These are phyloP conservation scores for Sarocladiaceae sp. DNA, from an alignment of 2,329 filamentous ascomycete genomes.

Conservation along the genomic window DNA sequence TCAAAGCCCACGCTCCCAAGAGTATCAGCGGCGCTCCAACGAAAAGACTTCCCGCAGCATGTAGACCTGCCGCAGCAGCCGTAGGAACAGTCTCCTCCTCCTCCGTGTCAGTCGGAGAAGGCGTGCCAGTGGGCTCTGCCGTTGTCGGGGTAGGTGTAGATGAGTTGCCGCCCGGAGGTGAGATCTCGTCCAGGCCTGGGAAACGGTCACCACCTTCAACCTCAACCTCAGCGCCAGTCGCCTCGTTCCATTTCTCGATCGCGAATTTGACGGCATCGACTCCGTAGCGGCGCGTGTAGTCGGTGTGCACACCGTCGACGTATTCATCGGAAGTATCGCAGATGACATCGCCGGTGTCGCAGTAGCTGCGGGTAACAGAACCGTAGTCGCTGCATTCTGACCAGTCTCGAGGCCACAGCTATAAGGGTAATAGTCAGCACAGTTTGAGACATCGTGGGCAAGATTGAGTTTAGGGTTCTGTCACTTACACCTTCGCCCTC, in stretches of 20 bases:
- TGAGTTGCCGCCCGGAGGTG: neutral
- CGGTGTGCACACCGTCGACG: constrained; percentile 22
- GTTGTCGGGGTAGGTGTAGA: neutral
- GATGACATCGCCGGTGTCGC: constrained; percentile 38
- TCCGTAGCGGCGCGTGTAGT: constrained; percentile 32
- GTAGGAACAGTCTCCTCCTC: neutral
- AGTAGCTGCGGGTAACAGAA: constrained; percentile 33
- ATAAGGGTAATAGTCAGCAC: neutral
- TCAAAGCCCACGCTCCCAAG: neutral
- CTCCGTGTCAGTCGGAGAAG: neutral
- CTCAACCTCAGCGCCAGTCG: neutral
- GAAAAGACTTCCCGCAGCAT: neutral
- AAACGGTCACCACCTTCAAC: neutral
- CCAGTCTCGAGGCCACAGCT: constrained; percentile 31
- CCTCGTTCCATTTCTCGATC: constrained; percentile 25
- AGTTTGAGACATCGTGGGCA: neutral
- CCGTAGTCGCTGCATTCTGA: constrained; percentile 25
- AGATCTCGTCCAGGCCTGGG: neutral
- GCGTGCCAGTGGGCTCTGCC: neutral
- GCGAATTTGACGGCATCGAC: constrained; percentile 31
- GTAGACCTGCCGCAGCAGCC: neutral
- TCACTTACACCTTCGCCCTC: constrained; percentile 31
- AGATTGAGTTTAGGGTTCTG: neutral
- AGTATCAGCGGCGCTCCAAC: neutral
- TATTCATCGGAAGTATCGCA: constrained; percentile 28